A percentile compares a stretch with the other conserved stretches of the same genome.
Conservation (phyloP, 2,329 filamentous ascomycete species). For the Monilinia laxa region DNA sequence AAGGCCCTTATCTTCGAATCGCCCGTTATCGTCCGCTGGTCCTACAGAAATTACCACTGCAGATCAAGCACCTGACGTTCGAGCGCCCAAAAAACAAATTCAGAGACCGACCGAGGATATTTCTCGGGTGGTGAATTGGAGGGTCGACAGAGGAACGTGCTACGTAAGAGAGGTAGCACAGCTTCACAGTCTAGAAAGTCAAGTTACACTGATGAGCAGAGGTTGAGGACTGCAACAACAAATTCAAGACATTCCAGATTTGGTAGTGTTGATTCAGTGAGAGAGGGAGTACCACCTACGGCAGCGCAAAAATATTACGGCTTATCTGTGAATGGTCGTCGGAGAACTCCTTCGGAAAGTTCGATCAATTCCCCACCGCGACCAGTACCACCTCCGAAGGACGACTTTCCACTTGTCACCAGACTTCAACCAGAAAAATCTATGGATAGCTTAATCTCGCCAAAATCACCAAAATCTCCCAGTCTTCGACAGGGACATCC, state of each 20-base stretch:
- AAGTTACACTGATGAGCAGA: constrained; percentile 75
- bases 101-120: constrained; percentile 71
- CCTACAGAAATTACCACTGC: constrained; percentile 32
- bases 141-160: constrained; percentile 69
- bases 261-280: constrained; percentile 73
- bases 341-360: constrained; percentile 46
- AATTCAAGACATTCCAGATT: constrained; percentile 74
- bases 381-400: constrained; percentile 57
- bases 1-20: constrained; percentile 30
- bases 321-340: constrained; percentile 37
- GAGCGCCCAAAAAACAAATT: constrained; percentile 50
- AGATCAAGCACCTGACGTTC: constrained; percentile 39
- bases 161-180: constrained; percentile 73
- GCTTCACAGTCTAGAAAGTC: constrained; percentile 65
- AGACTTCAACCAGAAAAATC: constrained; percentile 51
- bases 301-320: constrained; percentile 71
- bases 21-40: constrained; percentile 17
- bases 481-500: constrained; percentile 45
- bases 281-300: constrained; percentile 60
- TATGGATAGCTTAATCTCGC: constrained; percentile 35
- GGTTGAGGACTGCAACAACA: constrained; percentile 62
- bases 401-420: constrained; percentile 57
- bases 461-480: constrained; percentile 47
- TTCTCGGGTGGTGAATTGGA: constrained; percentile 89
- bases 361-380: constrained; percentile 62